These are phyloP conservation scores for Medakamo hakoo DNA, from an alignment of 139 green algal genomes.

Conservation along the genomic window DNA sequence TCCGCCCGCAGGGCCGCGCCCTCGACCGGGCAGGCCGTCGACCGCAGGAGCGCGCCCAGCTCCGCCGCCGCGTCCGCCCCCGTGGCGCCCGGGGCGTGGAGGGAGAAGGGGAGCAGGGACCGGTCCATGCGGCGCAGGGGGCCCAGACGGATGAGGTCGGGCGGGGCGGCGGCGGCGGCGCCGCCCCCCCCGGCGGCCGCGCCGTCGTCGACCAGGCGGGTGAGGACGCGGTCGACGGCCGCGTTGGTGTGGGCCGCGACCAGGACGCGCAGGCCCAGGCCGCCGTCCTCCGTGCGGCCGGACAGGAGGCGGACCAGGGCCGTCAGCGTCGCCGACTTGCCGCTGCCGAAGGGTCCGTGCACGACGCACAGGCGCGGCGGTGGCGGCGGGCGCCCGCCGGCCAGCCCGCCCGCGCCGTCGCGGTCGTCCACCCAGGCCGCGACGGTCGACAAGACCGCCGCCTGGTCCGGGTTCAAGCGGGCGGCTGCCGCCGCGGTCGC, in stretches of 20 bases:
- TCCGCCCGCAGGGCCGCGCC: conserved; percentile 10
- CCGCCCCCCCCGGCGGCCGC: conserved; percentile 3
- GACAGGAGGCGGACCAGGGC: conserved; percentile 50
- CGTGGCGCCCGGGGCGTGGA: conserved; percentile 34
- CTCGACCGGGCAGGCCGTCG: conserved; percentile 7
- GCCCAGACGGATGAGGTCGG: conserved; percentile 60
- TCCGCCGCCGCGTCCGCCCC: conserved; percentile 20
- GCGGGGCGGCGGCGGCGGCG: no score
- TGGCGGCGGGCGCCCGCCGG: no score
- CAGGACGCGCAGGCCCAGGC: conserved; percentile 28
- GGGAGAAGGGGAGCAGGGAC: conserved; percentile 41
- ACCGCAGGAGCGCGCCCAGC: conserved; percentile 39
- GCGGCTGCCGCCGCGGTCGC: neutral
- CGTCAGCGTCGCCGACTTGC: conserved; percentile 62
- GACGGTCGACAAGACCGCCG: conserved; percentile 19
- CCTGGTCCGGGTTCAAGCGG: conserved; percentile 46
- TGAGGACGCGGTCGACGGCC: conserved; percentile 64
- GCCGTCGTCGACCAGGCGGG: conserved; percentile 23
- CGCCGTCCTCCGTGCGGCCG: neutral
- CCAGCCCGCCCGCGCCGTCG: no score
- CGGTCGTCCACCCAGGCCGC: conserved; percentile 18
- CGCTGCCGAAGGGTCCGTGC: conserved; percentile 48
- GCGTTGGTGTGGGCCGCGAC: conserved; percentile 74
- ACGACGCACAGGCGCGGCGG: conserved; percentile 43
- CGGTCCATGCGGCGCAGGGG: conserved; percentile 44